Evolutionary conservation across 768 basidiomycete species (phyloP), one percentile per base, ranked within the genome.

Genomic region (Leccinum uliginosum): DNA sequence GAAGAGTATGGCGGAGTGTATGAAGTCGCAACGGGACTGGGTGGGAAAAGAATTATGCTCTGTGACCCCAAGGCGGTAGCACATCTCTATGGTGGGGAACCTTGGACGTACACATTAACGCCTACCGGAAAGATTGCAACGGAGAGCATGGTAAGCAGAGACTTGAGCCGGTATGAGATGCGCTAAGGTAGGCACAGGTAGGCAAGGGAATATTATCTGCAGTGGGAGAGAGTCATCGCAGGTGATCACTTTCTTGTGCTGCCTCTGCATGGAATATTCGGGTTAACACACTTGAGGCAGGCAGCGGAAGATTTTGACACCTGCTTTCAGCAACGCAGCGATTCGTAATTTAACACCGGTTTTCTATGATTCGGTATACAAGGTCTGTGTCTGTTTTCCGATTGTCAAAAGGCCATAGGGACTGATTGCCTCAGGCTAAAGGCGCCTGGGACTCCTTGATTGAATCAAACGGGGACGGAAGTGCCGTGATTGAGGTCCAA

Each of bases 71-170:
- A 76, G 62, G 82, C 83, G 0, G 67, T 80, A 19, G 72, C 76
- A 0, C 81, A 85, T 59, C 75, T 82, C 43, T 81, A 75, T 55
- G 70, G 77, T 0, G 74, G 68, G 54, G 83, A 84, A 51, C 79
- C 82, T 0, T 80, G 62, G 68, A 66, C 69, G 0, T 74, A 74
- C 21, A 32, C 64, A 12, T 55, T 59, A 9, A 67, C 63, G 19
- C 71, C 60, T 52, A 59, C 59, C n/a, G 61, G 11, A 34, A 51
- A 50, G 65, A 59, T 51, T 3, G 56, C 52, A 0, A 63, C 68
- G 29, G 71, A 68, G 55, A 51, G 47, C 3, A 0, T 71, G 15
- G 75, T 74, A 54, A 54, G 73, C 15, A 3, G 6, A 21, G 2
- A 46, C 43, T 24, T 49, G 15, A 4, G 6, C 24, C 4, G 32